Conservation (phyloP, 1,284 basidiomycete genomes). For the Microbotryum lychnidis-dioicae region DNA sequence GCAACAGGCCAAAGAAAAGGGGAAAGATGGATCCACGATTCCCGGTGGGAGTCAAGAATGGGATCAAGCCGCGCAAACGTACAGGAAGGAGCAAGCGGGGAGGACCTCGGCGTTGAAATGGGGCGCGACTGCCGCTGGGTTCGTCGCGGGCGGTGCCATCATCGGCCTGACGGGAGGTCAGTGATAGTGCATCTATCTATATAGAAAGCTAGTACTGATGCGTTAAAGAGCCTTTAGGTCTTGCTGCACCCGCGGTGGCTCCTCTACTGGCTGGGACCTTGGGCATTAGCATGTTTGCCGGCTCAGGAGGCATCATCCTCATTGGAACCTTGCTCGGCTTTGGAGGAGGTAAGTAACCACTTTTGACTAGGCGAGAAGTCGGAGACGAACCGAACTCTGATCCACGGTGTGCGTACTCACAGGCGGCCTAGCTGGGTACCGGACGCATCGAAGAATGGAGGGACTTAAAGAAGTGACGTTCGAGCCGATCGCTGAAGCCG, state of each 20-base stretch:
- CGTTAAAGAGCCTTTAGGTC: slow-evolving; percentile 32
- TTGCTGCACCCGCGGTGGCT: slow-evolving; percentile 48
- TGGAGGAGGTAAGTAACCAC: slow-evolving; percentile 40
- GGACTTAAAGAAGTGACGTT: slow-evolving; percentile 49
- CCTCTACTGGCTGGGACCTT: slow-evolving; percentile 46
- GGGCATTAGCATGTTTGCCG: slow-evolving; percentile 36
- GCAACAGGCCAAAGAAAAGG: slow-evolving; percentile 25
- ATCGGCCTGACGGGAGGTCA: slow-evolving; percentile 47
- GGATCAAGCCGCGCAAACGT: slow-evolving; percentile 39
- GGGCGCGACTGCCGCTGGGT: slow-evolving; percentile 46
- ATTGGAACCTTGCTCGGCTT: slow-evolving; percentile 49
- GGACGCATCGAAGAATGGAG: slow-evolving; percentile 47
- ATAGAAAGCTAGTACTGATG: neutral
- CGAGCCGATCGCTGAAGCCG: slow-evolving; percentile 41
- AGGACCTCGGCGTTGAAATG: slow-evolving; percentile 36
- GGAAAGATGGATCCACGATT: neutral
- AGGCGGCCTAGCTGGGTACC: slow-evolving; percentile 44
- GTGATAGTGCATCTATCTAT: neutral
- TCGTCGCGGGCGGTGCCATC: slow-evolving; percentile 43
- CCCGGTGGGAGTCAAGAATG: slow-evolving; percentile 29
- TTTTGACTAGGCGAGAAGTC: neutral
- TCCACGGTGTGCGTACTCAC: neutral
- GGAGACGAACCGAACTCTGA: neutral
- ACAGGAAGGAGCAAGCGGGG: slow-evolving; percentile 38
- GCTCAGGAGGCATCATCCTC: slow-evolving; percentile 44